Evolutionary conservation across 192 early-diverging fungal genomes (phyloP).

Genomic region (Linnemannia exigua): DNA sequence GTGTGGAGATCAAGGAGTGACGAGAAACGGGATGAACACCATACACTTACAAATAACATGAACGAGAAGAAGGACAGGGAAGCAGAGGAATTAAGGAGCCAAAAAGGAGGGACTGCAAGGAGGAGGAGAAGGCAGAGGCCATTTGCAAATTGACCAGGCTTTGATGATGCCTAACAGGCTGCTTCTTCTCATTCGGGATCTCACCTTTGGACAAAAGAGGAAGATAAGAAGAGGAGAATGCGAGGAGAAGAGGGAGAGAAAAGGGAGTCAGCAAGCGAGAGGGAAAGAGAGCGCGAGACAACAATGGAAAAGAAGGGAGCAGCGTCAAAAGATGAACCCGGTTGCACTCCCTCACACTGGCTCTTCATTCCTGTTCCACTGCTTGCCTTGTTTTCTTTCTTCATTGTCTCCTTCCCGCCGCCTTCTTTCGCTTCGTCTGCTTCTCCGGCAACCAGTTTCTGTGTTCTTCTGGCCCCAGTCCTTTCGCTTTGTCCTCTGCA

Average conservation of each 20-base stretch:
- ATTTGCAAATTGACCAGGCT: not conserved
- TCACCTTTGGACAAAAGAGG: not conserved
- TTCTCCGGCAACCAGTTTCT: not conserved
- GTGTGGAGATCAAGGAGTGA: conserved; percentile 8
- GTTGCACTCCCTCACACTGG: not conserved
- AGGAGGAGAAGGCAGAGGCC: not conserved
- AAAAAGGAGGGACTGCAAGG: not conserved
- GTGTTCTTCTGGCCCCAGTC: not conserved
- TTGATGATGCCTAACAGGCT: not conserved
- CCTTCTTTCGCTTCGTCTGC: not conserved
- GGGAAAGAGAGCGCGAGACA: not conserved
- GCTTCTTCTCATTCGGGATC: not conserved
- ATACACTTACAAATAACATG: not conserved
- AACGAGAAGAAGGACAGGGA: not conserved
- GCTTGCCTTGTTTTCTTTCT: not conserved
- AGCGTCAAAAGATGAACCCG: not conserved
- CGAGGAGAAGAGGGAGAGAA: not conserved
- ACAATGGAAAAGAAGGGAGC: not conserved
- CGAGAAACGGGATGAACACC: not conserved
- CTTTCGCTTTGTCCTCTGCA: not conserved
- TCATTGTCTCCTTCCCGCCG: not conserved
- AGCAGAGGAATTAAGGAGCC: not conserved
- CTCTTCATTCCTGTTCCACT: conserved; percentile 3
- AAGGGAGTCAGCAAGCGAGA: not conserved
- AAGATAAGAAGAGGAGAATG: conserved; percentile 2